These are phyloP conservation scores for Mariannaea sp. DNA, from an alignment of 2,329 filamentous ascomycete genomes.

Conservation along the genomic window DNA sequence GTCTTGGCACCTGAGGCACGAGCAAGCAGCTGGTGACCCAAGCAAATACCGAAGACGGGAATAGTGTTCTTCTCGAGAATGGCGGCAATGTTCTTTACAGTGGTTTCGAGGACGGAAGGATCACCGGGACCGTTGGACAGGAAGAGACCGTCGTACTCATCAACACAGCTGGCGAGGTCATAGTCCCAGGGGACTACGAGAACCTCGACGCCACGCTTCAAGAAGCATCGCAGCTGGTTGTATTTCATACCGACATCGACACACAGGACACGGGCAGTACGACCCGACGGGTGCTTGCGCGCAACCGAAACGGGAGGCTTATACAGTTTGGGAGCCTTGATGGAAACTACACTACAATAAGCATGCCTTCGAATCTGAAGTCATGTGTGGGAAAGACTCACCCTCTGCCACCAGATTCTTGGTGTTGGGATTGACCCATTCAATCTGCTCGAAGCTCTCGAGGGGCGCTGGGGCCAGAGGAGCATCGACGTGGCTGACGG, in stretches of 20 bases:
- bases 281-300: slow-evolving; percentile 86
- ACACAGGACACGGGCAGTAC: slow-evolving; percentile 84
- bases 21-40: slow-evolving; percentile 94
- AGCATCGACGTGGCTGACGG: slow-evolving; percentile 39
- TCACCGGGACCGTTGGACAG: slow-evolving; percentile 98
- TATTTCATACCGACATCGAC: slow-evolving; percentile 98
- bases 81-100: slow-evolving; percentile 77
- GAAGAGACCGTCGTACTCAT: slow-evolving; percentile 94
- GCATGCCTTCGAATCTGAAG: slow-evolving; percentile 38
- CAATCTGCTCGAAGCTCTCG: slow-evolving; percentile 73
- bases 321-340: slow-evolving; percentile 84
- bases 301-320: slow-evolving; percentile 72
- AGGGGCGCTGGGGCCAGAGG: slow-evolving; percentile 35
- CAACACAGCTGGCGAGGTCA: slow-evolving; percentile 79
- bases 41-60: slow-evolving; percentile 93
- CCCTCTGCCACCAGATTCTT: slow-evolving; percentile 94
- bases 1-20: slow-evolving; percentile 87
- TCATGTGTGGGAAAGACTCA: slow-evolving; percentile 55
- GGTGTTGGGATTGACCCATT: slow-evolving; percentile 90
- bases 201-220: slow-evolving; percentile 90
- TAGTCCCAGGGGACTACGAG: slow-evolving; percentile 96
- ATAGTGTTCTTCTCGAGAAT: slow-evolving; percentile 79
- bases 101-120: slow-evolving; percentile 80
- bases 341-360: slow-evolving; percentile 72
- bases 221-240: slow-evolving; percentile 93